Evolutionary conservation across 768 basidiomycete genomes (phyloP).

Genomic region (Strobilomyces echinocephalus): DNA sequence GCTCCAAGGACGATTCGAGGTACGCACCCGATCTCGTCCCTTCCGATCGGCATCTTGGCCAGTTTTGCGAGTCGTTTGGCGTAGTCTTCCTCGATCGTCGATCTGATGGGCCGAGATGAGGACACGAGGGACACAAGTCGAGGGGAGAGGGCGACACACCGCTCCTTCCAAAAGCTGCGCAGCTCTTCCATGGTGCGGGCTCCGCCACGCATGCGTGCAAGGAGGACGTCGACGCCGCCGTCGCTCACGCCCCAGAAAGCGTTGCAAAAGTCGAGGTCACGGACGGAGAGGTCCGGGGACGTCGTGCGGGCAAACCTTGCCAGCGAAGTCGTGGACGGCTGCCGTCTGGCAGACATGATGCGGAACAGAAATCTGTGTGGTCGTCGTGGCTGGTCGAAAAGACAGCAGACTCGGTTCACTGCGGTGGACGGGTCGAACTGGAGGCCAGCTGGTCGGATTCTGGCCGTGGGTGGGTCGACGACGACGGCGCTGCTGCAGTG

Average conservation of each 20-base stretch:
- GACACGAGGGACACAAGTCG: neutral
- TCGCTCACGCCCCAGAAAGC: conserved; percentile 91
- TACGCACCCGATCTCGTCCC: conserved; percentile 90
- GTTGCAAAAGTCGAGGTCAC: conserved; percentile 88
- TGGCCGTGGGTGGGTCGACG: neutral
- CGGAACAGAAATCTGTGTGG: conserved; percentile 9
- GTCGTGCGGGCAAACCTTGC: conserved; percentile 60
- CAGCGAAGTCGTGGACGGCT: conserved; percentile 77
- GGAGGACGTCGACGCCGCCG: conserved; percentile 86
- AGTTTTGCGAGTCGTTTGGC: conserved; percentile 79
- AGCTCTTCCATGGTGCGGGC: conserved; percentile 85
- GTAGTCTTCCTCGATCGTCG: conserved; percentile 92
- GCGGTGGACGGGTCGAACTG: neutral
- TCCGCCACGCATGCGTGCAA: conserved; percentile 84
- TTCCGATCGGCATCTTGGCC: conserved; percentile 69
- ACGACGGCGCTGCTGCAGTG: neutral
- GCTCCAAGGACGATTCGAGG: neutral
- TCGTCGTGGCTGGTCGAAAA: conserved; percentile 12
- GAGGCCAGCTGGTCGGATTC: neutral
- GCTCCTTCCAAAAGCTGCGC: conserved; percentile 86
- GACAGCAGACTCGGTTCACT: conserved; percentile 19
- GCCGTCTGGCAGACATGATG: conserved; percentile 68
- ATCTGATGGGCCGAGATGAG: conserved; percentile 40
- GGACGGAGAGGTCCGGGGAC: conserved; percentile 40
- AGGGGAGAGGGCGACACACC: conserved; percentile 47